These are phyloP conservation scores for Haematococcus sp. DNA, from an alignment of 139 green algal genomes.

Conservation along the genomic window DNA sequence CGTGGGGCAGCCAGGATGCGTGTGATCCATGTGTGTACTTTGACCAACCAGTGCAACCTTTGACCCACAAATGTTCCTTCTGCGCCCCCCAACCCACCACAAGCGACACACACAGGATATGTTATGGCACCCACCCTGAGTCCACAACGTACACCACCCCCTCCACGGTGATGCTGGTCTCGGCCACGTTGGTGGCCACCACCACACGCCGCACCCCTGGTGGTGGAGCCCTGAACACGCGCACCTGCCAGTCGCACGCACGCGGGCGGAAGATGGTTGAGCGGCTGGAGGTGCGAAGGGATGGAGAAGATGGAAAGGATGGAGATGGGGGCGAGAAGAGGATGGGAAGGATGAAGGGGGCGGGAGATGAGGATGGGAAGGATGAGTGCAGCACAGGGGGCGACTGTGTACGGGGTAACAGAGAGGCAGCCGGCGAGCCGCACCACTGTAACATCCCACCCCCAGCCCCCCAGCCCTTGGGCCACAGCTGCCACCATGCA, in stretches of 20 bases:
- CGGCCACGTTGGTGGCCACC: constrained; percentile 95
- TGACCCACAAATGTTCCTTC: too few species aligned
- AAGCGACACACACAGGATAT: too few species aligned
- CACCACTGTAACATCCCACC: too few species aligned
- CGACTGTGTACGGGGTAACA: not conserved
- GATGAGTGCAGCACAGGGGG: too few species aligned
- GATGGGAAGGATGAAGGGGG: too few species aligned
- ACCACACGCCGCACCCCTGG: constrained; percentile 77
- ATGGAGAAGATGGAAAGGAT: not conserved
- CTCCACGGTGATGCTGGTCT: constrained; percentile 91
- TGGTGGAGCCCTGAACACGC: constrained; percentile 78
- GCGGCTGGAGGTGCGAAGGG: not conserved
- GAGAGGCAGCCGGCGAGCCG: not conserved
- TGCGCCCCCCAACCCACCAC: too few species aligned
- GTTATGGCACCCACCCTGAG: constrained; percentile 40
- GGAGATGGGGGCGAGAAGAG: too few species aligned
- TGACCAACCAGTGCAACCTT: too few species aligned
- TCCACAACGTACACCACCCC: constrained; percentile 91
- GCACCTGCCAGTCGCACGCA: constrained; percentile 45
- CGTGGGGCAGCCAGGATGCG: too few species aligned
- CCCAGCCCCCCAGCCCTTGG: not conserved
- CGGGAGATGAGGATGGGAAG: too few species aligned
- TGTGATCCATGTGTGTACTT: too few species aligned
- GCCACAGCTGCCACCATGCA: not conserved
- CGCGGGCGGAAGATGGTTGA: not conserved